phyloP scores from a whole-genome alignment of 371 early-diverging fungal species.

The Blakeslea trispora region DNA sequence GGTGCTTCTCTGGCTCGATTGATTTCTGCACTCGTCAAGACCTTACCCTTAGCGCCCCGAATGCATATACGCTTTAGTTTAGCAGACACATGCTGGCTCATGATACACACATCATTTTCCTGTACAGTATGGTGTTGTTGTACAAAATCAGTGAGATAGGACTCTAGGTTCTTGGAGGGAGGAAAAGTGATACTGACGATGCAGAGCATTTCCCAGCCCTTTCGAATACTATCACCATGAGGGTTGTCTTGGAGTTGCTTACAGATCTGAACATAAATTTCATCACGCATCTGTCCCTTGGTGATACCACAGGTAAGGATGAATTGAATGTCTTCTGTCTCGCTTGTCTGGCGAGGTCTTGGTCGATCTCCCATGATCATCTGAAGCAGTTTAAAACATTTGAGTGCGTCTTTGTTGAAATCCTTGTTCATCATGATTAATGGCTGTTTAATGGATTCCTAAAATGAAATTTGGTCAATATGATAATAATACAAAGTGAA shows the following conservation, averaged over 20 bases:
- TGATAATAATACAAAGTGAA: constrained; percentile 6
- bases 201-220: constrained; percentile 89
- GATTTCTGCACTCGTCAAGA: constrained; percentile 75
- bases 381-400: constrained; percentile 83
- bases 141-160: constrained; percentile 82
- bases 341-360: constrained; percentile 30
- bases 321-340: constrained; percentile 68
- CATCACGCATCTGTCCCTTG: constrained; percentile 83
- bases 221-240: constrained; percentile 63
- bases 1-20: constrained; percentile 85
- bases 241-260: constrained; percentile 90
- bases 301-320: constrained; percentile 79
- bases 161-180: constrained; percentile 87
- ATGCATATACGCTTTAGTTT: constrained; percentile 73
- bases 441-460: constrained; percentile 78
- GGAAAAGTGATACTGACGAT: constrained; percentile 85
- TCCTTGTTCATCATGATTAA: constrained; percentile 79
- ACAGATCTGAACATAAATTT: constrained; percentile 92
- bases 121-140: constrained; percentile 49
- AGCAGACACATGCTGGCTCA: constrained; percentile 64
- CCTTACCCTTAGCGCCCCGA: constrained; percentile 82
- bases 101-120: constrained; percentile 55
- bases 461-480: too few relatives aligned
- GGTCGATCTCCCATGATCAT: constrained; percentile 81
- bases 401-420: constrained; percentile 81